Conservation (phyloP, 129 eudicot genomes). For the Cynara cardunculus region DNA sequence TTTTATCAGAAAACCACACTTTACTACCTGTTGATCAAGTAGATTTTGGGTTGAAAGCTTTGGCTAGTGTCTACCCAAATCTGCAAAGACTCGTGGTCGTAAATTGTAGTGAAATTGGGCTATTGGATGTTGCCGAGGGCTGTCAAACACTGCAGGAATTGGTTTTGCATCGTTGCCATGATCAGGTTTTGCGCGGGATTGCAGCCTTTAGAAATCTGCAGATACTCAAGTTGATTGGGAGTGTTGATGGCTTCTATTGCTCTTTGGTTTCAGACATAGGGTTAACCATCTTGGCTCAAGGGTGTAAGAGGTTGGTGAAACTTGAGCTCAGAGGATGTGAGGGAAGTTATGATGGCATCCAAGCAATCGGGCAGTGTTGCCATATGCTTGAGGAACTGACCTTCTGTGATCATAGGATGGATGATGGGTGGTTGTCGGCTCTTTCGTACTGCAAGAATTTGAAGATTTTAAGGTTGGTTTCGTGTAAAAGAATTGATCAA, state of each 20-base stretch:
- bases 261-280: slow-evolving; percentile 74
- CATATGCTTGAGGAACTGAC: slow-evolving; percentile 81
- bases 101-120: slow-evolving; percentile 66
- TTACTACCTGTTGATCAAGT: slow-evolving; percentile 38
- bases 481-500: slow-evolving; percentile 63
- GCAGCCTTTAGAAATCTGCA: slow-evolving; percentile 60
- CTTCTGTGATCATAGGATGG: slow-evolving; percentile 58
- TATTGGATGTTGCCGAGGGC: slow-evolving; percentile 57
- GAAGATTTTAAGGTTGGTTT: slow-evolving; percentile 58
- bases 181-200: slow-evolving; percentile 52
- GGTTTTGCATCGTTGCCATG: slow-evolving; percentile 68
- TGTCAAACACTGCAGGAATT: slow-evolving; percentile 65
- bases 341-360: slow-evolving; percentile 84
- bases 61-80: slow-evolving; percentile 56
- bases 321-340: slow-evolving; percentile 80
- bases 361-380: slow-evolving; percentile 84
- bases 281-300: slow-evolving; percentile 84
- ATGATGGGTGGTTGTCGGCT: slow-evolving; percentile 76
- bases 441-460: slow-evolving; percentile 68
- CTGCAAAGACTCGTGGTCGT: slow-evolving; percentile 51
- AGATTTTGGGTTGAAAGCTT: slow-evolving; percentile 49
- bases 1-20: slow-evolving; percentile 6
- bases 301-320: slow-evolving; percentile 77
- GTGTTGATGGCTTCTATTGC: slow-evolving; percentile 52
- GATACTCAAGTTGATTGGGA: slow-evolving; percentile 68